Base-by-base conservation (phyloP, 2,329 filamentous ascomycete species). In the Aspergillus arachidicola region DNA sequence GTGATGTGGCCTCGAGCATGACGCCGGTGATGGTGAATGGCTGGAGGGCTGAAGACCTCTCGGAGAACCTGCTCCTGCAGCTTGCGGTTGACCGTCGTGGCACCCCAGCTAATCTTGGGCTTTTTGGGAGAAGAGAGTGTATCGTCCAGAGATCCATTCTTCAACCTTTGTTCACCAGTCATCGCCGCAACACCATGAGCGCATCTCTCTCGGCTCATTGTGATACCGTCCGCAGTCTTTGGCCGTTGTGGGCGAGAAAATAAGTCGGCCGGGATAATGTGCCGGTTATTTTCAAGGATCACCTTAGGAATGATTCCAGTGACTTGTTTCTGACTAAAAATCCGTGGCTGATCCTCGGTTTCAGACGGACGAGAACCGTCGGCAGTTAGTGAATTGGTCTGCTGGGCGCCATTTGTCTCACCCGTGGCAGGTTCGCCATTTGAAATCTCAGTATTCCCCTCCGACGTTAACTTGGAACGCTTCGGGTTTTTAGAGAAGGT, bases 31-130 rank as follows among this genome's bases (percentile, higher is more conserved):
- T 94, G 92, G 70, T 92, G 89, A 64, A 97, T 91, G 0, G 91
- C 89, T 59, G 93, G 91, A 63, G 93, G 92, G 50, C 93, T 83
- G 72, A 97, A 97, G 0, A 94, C 94, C 74, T 97, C 94, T 45
- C 93, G 92, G 73, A 97, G 90, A 0, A 97, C 93, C 76, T 96
- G 92, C 74, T 96, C 94, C 64, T 94, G 90, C 45, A 98, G 80
- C 63, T 90, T 88, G 71, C 91, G 91, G 75, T 98, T 98, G 63
- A 97, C 91, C 26, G 91, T 94, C 0, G 94, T 97, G 19, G 93
- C 93, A 9, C 94, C 94, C 94, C 94, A 97, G 65, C 85, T 88
- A 56, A 81, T 79, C 38, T 82, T 80, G 55, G 83, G 81, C 57
- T 81, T 83, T 53, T 83, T 78, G 32, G 81, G 72, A 14, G 67